A percentile compares a stretch with the other conserved stretches of the same genome.
Evolutionary conservation across 2,329 filamentous ascomycete species (phyloP).

Genomic region (Thermomyces lanuginosus): DNA sequence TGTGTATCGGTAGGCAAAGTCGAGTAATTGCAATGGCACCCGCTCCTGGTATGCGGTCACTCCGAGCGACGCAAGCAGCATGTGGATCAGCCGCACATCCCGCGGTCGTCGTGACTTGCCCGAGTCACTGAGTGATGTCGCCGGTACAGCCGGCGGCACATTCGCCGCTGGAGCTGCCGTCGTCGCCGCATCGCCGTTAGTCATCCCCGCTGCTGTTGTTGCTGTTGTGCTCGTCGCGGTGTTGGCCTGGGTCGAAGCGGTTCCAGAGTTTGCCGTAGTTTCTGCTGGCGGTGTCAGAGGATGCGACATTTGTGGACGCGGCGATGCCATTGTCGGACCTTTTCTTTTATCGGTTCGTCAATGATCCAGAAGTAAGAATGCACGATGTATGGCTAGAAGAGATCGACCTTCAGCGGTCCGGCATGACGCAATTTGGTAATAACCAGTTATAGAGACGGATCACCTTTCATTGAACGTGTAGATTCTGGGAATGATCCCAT

Average conservation of each 20-base stretch:
- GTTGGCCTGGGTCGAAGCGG: slow-evolving; percentile 11
- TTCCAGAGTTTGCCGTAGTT: slow-evolving; percentile 14
- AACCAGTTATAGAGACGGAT: too few species aligned
- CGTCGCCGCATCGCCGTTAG: too few species aligned
- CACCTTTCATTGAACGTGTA: too few species aligned
- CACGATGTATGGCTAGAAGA: too few species aligned
- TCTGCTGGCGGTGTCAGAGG: slow-evolving; percentile 31
- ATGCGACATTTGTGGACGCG: slow-evolving; percentile 20
- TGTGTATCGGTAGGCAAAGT: slow-evolving; percentile 39
- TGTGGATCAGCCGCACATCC: slow-evolving; percentile 35
- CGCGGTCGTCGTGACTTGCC: slow-evolving; percentile 32
- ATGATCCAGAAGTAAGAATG: too few species aligned
- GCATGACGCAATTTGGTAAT: too few species aligned
- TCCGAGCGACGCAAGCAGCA: slow-evolving; percentile 33
- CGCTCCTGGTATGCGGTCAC: slow-evolving; percentile 36
- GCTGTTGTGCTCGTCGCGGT: slow-evolving; percentile 9
- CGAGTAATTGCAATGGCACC: slow-evolving; percentile 36
- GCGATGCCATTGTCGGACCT: slow-evolving; percentile 17
- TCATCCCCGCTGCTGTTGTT: too few species aligned
- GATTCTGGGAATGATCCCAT: too few species aligned
- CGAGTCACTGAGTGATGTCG: slow-evolving; percentile 30
- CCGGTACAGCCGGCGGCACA: slow-evolving; percentile 22
- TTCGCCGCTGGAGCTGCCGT: slow-evolving; percentile 9
- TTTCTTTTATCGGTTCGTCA: neutral
- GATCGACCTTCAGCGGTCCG: too few species aligned